These are phyloP conservation scores for Botrytis galanthina DNA, from an alignment of 2,329 filamentous ascomycete genomes.

Conservation along the genomic window DNA sequence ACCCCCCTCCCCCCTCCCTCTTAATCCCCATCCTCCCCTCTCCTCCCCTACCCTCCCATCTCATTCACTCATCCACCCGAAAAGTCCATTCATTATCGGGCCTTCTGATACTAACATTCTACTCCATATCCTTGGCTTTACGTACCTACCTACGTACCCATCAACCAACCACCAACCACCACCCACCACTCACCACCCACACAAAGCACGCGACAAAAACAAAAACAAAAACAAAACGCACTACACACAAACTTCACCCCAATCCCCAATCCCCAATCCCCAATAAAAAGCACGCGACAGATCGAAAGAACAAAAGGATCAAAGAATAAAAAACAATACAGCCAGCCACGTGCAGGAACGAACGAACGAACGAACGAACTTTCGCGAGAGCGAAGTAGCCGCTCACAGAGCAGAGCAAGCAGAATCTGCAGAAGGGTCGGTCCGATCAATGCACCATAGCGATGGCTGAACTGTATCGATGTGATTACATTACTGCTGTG, in stretches of 20 bases:
- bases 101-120: not conserved
- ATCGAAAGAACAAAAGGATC: not conserved
- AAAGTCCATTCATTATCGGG: not conserved
- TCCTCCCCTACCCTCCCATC: too few relatives aligned
- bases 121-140: not conserved
- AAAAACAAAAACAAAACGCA: too few relatives aligned
- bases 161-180: too few relatives aligned
- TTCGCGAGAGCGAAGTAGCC: too few relatives aligned
- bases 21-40: too few relatives aligned
- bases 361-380: not conserved
- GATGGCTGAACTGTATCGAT: not conserved
- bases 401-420: too few relatives aligned
- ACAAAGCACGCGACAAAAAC: too few relatives aligned
- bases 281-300: not conserved
- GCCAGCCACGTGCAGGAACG: not conserved
- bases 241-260: not conserved
- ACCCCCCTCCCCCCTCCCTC: too few relatives aligned
- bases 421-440: not conserved
- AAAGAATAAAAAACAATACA: not conserved
- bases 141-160: not conserved
- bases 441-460: not conserved
- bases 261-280: too few relatives aligned
- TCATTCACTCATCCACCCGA: fast-evolving
- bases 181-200: too few relatives aligned
- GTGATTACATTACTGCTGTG: not conserved